Evolutionary conservation across 225 moss, liverwort and hornwort species (phyloP).

Genomic region (Anthoceros angustus): DNA sequence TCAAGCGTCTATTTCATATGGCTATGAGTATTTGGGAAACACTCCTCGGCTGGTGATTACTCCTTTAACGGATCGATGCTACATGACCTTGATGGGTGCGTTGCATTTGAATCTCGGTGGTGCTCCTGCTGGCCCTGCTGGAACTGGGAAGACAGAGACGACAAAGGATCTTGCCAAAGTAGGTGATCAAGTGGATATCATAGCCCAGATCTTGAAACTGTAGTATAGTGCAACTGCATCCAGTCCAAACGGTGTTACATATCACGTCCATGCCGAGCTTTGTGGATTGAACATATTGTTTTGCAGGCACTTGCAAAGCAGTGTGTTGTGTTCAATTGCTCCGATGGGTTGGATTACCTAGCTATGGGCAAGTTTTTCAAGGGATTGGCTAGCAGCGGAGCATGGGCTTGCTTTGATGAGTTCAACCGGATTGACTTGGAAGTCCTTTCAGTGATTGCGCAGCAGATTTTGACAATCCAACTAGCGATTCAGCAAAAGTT

Average conservation of each 20-base stretch:
- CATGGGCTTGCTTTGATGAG: conserved; percentile 90
- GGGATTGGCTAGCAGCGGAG: conserved; percentile 79
- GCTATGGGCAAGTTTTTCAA: conserved; percentile 94
- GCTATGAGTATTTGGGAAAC: conserved; percentile 80
- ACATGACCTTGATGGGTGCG: conserved; percentile 87
- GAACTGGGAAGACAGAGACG: conserved; percentile 78
- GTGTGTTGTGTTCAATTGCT: conserved; percentile 84
- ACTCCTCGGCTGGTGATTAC: conserved; percentile 79
- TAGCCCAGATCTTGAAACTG: neutral
- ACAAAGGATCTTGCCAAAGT: conserved; percentile 79
- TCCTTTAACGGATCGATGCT: conserved; percentile 76
- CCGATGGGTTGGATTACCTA: conserved; percentile 68
- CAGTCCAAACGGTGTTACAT: too few relatives aligned
- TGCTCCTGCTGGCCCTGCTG: conserved; percentile 74
- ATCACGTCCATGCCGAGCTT: too few relatives aligned
- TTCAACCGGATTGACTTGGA: conserved; percentile 84
- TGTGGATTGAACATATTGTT: too few relatives aligned
- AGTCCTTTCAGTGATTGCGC: conserved; percentile 71
- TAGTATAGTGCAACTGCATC: neutral
- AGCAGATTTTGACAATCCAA: conserved; percentile 76
- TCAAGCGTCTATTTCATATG: conserved; percentile 60
- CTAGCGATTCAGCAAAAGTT: conserved; percentile 78
- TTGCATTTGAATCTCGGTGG: conserved; percentile 78
- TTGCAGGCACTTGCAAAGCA: conserved; percentile 70
- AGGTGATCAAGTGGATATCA: neutral